Conservation (phyloP, 352 stramenopile species). For the Thalassiosira livingstoniorum region DNA sequence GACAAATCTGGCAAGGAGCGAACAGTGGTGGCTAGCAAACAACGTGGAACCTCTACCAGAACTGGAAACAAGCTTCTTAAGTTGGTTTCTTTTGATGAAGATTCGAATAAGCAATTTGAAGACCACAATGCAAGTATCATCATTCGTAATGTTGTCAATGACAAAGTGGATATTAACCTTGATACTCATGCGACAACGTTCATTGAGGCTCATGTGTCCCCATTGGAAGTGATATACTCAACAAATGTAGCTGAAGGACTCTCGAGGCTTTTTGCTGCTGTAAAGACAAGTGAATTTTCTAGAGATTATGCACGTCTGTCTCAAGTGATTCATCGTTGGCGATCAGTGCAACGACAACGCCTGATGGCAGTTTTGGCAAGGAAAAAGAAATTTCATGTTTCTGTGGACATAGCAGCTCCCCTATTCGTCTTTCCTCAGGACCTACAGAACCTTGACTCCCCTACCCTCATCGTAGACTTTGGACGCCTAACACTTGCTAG, state of each 20-base stretch:
- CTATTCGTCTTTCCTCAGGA: slow-evolving; percentile 76
- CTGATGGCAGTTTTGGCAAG: slow-evolving; percentile 68
- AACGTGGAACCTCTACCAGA: not conserved
- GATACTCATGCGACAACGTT: slow-evolving; percentile 43
- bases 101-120: not conserved
- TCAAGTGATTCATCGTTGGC: slow-evolving; percentile 59
- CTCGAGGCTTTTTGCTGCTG: slow-evolving; percentile 66
- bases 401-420: slow-evolving; percentile 72
- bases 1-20: slow-evolving; percentile 11
- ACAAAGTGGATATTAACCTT: not conserved
- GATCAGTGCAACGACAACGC: slow-evolving; percentile 59
- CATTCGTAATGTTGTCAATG: slow-evolving; percentile 35
- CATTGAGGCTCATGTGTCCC: slow-evolving; percentile 54
- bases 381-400: slow-evolving; percentile 71
- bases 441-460: slow-evolving; percentile 49
- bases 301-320: slow-evolving; percentile 74
- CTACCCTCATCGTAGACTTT: slow-evolving; percentile 73
- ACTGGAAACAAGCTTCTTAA: too few relatives aligned
- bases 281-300: slow-evolving; percentile 72
- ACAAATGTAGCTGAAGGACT: slow-evolving; percentile 70
- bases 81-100: not conserved
- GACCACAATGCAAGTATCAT: slow-evolving; percentile 34
- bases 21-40: slow-evolving; percentile 29
- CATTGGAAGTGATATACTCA: slow-evolving; percentile 78
- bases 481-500: slow-evolving; percentile 63